phyloP scores from a whole-genome alignment of 345 rosid genomes.

The Lenwebbia sp. region DNA sequence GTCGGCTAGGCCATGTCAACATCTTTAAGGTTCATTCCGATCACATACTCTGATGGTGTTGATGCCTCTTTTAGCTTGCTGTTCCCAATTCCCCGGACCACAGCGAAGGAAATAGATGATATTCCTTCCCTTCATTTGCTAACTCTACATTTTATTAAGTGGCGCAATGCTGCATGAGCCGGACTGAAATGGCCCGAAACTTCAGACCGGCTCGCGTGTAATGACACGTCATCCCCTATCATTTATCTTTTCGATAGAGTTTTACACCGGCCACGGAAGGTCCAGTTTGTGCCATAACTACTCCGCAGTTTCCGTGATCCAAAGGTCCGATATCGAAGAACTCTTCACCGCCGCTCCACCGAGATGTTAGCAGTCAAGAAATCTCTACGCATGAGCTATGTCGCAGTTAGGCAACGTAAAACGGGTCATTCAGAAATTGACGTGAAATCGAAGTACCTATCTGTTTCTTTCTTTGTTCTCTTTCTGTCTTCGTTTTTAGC shows the following conservation, averaged over 20 bases:
- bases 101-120: no score
- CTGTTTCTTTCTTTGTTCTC: no score
- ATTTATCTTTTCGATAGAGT: no score
- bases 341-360: background rate
- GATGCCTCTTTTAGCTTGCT: background rate
- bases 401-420: background rate
- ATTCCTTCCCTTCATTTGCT: no score
- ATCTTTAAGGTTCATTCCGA: background rate
- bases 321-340: background rate
- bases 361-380: background rate
- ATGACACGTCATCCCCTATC: no score
- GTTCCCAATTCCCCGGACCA: background rate
- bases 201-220: no score
- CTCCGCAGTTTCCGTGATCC: background rate
- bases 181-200: no score
- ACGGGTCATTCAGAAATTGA: background rate
- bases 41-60: background rate
- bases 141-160: no score
- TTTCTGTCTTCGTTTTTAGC: background rate
- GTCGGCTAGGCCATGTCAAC: background rate
- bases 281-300: no score
- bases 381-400: background rate
- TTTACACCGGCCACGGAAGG: no score
- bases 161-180: no score
- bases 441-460: background rate